These are phyloP conservation scores for Fraxinus sp. DNA, from an alignment of 305 asterid genomes.

Conservation along the genomic window DNA sequence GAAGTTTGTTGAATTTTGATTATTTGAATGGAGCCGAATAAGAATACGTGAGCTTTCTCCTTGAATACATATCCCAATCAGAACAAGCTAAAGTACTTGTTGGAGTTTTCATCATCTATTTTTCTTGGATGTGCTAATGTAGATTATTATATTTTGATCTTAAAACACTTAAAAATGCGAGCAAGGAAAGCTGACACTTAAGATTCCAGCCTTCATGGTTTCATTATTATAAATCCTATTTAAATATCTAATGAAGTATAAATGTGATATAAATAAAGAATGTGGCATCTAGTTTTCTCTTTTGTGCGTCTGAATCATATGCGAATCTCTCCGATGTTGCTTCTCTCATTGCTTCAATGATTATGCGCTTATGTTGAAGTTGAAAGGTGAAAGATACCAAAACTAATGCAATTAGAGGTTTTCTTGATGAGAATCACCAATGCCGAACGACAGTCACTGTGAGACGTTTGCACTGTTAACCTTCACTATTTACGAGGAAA, in stretches of 20 bases:
- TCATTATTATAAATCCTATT: background rate
- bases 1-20: background rate
- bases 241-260: background rate
- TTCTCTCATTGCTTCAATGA: background rate
- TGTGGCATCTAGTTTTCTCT: background rate
- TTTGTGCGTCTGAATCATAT: background rate
- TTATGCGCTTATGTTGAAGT: background rate
- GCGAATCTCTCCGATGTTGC: background rate
- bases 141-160: background rate
- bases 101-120: background rate
- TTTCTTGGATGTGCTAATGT: background rate
- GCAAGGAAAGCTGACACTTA: constrained; percentile 4
- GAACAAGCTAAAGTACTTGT: background rate
- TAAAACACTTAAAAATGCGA: background rate
- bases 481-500: background rate
- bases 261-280: background rate
- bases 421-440: background rate
- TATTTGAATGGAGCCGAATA: background rate
- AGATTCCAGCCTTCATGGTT: background rate
- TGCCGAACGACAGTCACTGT: background rate
- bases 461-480: background rate
- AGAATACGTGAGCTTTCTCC: background rate
- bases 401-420: background rate
- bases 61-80: background rate
- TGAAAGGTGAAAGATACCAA: background rate